Evolutionary conservation across 2,329 filamentous ascomycete species (phyloP), one percentile per base, ranked within the genome.

Genomic region (Xylaria sp.): DNA sequence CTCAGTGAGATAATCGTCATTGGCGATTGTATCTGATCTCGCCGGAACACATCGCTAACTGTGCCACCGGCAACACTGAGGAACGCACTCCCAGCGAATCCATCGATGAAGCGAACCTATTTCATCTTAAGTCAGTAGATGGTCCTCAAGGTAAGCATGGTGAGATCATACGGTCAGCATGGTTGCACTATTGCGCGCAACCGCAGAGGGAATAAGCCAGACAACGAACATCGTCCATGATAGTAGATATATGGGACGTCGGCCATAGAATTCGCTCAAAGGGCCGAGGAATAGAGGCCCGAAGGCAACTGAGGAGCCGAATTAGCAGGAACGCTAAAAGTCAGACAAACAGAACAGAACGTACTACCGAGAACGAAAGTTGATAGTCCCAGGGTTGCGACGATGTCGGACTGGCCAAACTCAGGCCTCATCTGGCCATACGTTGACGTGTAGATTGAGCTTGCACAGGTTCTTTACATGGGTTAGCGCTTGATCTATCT

Each of bases 401-500:
- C 83, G 51, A 91, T 80, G 58, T 85, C 83, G 0, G 90, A 90
- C 69, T 85, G 85, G 66, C 85, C 78, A 69, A 97, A 96, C 61
- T 96, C 90, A 25, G 81, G 78, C 64, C 89, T 86, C 76, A 97
- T 86, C 75, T 95, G 90, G 17, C 71, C 73, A 74, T 97, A 97
- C 0, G 91, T 95, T 11, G 87, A 86, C 0, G 92, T 94, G 76
- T 97, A 97, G 69, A 96, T 87, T n/a, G 92, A 95, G 48, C 90
- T 93, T 1, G 91, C 87, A 73, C 89, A 92, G 8, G 93, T 96
- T 55, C 90, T 93, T 69, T n/a, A n/a, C 1, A 9, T 4, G 9
- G 54, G 21, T 52, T 47, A 60, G 19, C 21, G 19, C 13, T 6
- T 4, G 3, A n/a, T 25, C 23, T 40, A n/a, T 10, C 10, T 23